phyloP scores from a whole-genome alignment of 1,284 basidiomycete species.

The Exobasidium rhododendri region DNA sequence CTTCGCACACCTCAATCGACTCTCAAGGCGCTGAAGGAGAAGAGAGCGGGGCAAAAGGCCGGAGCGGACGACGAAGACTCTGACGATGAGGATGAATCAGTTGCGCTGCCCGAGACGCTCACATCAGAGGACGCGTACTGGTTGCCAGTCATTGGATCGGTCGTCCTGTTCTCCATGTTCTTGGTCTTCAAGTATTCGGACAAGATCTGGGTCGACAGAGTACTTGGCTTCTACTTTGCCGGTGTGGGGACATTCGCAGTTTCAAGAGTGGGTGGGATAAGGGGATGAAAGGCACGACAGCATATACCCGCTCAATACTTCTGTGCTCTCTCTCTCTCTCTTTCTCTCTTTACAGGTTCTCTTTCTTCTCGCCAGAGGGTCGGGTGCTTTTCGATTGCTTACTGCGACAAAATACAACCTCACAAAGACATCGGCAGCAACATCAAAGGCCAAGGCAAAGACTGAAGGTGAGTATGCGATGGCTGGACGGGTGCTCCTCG shows the following conservation, averaged over 20 bases:
- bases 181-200: slow-evolving; percentile 51
- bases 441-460: background rate
- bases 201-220: slow-evolving; percentile 41
- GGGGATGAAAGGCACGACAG: background rate
- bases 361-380: slow-evolving; percentile 7
- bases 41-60: slow-evolving; percentile 13
- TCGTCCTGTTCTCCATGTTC: slow-evolving; percentile 44
- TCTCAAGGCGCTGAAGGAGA: slow-evolving; percentile 26
- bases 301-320: background rate
- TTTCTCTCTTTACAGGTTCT: slow-evolving; percentile 6
- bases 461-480: slow-evolving; percentile 2
- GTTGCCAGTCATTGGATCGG: slow-evolving; percentile 49
- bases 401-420: background rate
- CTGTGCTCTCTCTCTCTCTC: background rate
- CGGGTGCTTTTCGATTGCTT: background rate
- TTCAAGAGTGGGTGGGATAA: slow-evolving; percentile 22
- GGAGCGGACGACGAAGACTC: slow-evolving; percentile 37
- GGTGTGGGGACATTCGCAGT: slow-evolving; percentile 43
- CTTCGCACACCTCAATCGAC: slow-evolving; percentile 47
- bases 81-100: slow-evolving; percentile 28
- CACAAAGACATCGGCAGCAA: background rate
- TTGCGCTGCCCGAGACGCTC: slow-evolving; percentile 20
- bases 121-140: slow-evolving; percentile 48
- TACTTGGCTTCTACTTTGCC: slow-evolving; percentile 51
- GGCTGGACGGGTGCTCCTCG: background rate